phyloP scores from a whole-genome alignment of 2,329 filamentous ascomycete genomes.

The Ceratocystis diversiconidia region DNA sequence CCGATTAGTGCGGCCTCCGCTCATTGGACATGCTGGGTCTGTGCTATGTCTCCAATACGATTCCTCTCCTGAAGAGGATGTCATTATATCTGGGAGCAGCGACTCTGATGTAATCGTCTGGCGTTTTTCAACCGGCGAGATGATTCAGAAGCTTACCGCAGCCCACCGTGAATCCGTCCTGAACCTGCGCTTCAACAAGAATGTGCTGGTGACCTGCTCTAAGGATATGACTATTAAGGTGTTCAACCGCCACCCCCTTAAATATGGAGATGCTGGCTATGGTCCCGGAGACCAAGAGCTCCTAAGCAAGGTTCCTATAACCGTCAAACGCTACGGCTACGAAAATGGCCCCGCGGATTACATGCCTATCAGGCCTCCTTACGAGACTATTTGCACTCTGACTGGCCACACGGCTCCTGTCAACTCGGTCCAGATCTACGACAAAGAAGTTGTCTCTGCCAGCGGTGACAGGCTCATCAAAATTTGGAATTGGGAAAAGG shows the following conservation, averaged over 20 bases:
- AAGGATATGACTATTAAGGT: conserved; percentile 97
- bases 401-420: conserved; percentile 83
- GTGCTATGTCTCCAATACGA: conserved; percentile 95
- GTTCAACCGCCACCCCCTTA: conserved; percentile 68
- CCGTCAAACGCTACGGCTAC: conserved; percentile 41
- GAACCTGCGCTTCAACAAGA: conserved; percentile 82
- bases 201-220: conserved; percentile 87
- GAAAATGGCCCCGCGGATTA: conserved; percentile 33
- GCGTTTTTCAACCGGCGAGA: conserved; percentile 80
- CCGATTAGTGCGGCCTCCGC: conserved; percentile 57
- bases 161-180: conserved; percentile 85
- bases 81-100: conserved; percentile 91
- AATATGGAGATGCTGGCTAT: conserved; percentile 45
- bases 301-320: conserved; percentile 39
- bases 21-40: conserved; percentile 67
- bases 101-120: conserved; percentile 84
- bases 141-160: conserved; percentile 57
- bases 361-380: conserved; percentile 45
- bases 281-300: conserved; percentile 21
- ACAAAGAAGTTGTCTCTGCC: conserved; percentile 78
- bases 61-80: conserved; percentile 67
- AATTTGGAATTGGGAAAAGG: conserved; percentile 79
- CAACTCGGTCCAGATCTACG: conserved; percentile 85
- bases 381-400: conserved; percentile 62
- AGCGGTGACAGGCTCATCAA: conserved; percentile 91